Evolutionary conservation across 306 rosid genomes (phyloP).

Genomic region (Medicago ruthenica): DNA sequence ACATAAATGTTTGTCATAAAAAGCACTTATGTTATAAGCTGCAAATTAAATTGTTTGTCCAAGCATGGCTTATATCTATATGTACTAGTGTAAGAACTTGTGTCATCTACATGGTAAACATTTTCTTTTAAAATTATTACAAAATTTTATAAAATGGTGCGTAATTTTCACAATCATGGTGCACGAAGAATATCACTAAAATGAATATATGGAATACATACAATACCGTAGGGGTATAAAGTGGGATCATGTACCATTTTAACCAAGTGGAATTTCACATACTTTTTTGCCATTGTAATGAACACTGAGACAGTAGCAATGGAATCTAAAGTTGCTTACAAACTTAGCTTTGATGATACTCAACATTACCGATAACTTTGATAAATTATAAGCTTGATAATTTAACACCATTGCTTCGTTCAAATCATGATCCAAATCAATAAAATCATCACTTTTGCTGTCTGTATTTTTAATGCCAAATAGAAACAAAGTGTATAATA

Average conservation of each 20-base stretch:
- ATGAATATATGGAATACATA: too few relatives aligned
- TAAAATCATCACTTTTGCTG: background rate
- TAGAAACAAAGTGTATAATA: background rate
- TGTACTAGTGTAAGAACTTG: too few relatives aligned
- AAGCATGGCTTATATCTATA: too few relatives aligned
- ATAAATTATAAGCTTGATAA: background rate
- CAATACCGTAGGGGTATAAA: too few relatives aligned
- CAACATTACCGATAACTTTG: background rate
- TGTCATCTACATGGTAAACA: too few relatives aligned
- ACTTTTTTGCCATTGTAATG: background rate
- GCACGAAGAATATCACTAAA: too few relatives aligned
- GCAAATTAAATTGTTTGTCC: too few relatives aligned
- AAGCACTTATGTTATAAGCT: too few relatives aligned
- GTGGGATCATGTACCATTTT: background rate
- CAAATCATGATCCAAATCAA: background rate
- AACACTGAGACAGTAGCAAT: background rate
- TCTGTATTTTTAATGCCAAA: background rate
- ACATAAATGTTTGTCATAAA: too few relatives aligned
- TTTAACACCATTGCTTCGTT: background rate
- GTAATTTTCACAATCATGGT: too few relatives aligned
- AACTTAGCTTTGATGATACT: background rate
- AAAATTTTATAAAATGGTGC: too few relatives aligned
- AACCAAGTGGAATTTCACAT: background rate
- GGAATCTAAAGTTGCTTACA: background rate
- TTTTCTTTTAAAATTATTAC: too few relatives aligned